A percentile compares a stretch with the other conserved stretches of the same genome.
Conservation (phyloP, 2,329 filamentous ascomycete species). For the Davidsoniella australis region DNA sequence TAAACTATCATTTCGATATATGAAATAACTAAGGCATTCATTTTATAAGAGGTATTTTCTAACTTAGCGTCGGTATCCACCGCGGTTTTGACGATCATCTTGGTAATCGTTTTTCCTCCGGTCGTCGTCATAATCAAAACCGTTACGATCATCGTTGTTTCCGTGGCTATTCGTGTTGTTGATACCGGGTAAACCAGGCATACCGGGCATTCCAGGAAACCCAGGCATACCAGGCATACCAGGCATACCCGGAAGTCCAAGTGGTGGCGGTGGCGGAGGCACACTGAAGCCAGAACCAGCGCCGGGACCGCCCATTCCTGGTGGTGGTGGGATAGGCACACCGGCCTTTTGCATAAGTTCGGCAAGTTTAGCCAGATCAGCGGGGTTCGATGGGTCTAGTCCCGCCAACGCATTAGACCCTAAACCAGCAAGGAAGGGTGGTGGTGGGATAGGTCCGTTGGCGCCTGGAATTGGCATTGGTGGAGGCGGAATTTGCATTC, state of each 20-base stretch:
- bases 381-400: constrained; percentile 41
- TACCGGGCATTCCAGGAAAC: background rate
- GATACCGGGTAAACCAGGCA: background rate
- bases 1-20: background rate
- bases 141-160: background rate
- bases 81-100: constrained; percentile 3
- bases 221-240: background rate
- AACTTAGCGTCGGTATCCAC: constrained; percentile 2
- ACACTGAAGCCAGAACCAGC: constrained; percentile 15
- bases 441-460: constrained; percentile 29
- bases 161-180: constrained; percentile 8
- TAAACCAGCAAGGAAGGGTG: constrained; percentile 34
- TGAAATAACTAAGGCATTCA: background rate
- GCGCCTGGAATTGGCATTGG: constrained; percentile 26
- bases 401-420: constrained; percentile 34
- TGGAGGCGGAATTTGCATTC: constrained; percentile 16
- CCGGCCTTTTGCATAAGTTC: constrained; percentile 51
- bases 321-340: constrained; percentile 40
- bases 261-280: constrained; percentile 24
- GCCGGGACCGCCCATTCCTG: constrained; percentile 24
- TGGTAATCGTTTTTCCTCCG: background rate
- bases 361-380: constrained; percentile 42
- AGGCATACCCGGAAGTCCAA: constrained; percentile 7
- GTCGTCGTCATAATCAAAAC: background rate
- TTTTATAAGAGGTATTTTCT: background rate